Evolutionary conservation across 805 yeast genomes (phyloP), one percentile per base, ranked within the genome.

Genomic region (Komagataella ulmi): DNA sequence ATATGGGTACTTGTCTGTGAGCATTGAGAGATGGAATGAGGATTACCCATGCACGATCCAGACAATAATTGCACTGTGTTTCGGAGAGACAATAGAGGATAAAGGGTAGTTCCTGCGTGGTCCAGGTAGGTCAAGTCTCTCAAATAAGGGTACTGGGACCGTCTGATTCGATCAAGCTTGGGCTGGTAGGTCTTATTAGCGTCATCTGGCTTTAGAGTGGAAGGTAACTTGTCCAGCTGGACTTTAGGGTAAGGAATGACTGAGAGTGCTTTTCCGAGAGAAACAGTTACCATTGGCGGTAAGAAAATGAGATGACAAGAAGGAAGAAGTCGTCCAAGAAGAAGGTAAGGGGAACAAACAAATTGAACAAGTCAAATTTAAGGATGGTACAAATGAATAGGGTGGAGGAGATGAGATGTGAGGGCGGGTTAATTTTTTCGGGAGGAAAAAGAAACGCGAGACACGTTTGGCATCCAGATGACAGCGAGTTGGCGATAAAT

Each of bases 51-150:
- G 4, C 65, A 50, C 19, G 55, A 54, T 0, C 55, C 14, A 5
- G 61, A 48, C 30, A 73, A 52, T 4, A 44, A 48, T 46, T 59
- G 56, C 7, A 65, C 57, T 7, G 61, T 51, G 3, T 52, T 53
- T 21, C 59, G 54, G 3, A 71, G 54, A 3, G 70, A 53, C 1
- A 63, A 51, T 24, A 58, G 57, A 1, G 72, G 61, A 46, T 65
- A 64, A 2, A 69, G 51, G 1, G 75, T 69, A 49, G 69, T 61
- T 1, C 75, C 77, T 1, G 77, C 76, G 56, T 71, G 71, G 53
- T 73, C 77, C 23, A 73, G 58, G 50, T 73, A 73, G 3, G 40
- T 30, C 6, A 30, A 3, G n/a, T 30, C 40, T 8, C 14, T 30
- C 14, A 30, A 8, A 14, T 30, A 30, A 30, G 40, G 40, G 14